Evolutionary conservation across 1,284 basidiomycete genomes (phyloP), one percentile per base, ranked within the genome.

Genomic region (Rhodofomes roseus): DNA sequence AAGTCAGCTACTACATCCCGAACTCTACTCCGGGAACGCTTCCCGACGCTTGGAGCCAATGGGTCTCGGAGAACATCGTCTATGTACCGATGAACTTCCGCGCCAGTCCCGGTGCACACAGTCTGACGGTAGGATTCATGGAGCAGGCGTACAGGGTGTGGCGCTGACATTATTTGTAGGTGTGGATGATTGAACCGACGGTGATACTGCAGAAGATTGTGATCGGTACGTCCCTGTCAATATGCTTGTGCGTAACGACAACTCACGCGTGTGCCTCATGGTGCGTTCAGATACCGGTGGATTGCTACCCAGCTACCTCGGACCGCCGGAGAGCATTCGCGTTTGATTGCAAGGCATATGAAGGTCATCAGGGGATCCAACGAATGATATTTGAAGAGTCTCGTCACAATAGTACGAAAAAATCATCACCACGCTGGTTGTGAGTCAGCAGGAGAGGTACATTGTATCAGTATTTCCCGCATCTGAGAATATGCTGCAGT

Each of bases 181-280:
- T 86, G 16, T 84, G 77, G 70, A 82, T 83, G 77, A 77, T 86
- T 48, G 84, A 86, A 63, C 82, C 83, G 4, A 79, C 81, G 4
- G 83, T 86, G 12, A 79, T 86, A 4, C 75, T 86, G 20, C 82
- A 87, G 68, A 87, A 83, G 66, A 80, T 87, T 55, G 77, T 86
- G 22, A 81, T 87, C 55, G 73, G 83, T 86, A 60, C 31, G 79
- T 73, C 34, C 14, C 34, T 22, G 22, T 37, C 20, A 16, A 12
- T 5, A 31, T 20, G 16, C 27, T 41, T 16, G 31, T 36, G 5
- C 20, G 7, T 27, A 27, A 11, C 4, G 16, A 12, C 41, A 16
- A 48, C n/a, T 40, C 3, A 8, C 50, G 12, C 31, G 18, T 44
- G 39, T 41, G n/a, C n/a, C n/a, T n/a, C n/a, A 25, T 20, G 25